These are phyloP conservation scores for Harringtonia lauricola DNA, from an alignment of 2,329 filamentous ascomycete species.

Conservation along the genomic window DNA sequence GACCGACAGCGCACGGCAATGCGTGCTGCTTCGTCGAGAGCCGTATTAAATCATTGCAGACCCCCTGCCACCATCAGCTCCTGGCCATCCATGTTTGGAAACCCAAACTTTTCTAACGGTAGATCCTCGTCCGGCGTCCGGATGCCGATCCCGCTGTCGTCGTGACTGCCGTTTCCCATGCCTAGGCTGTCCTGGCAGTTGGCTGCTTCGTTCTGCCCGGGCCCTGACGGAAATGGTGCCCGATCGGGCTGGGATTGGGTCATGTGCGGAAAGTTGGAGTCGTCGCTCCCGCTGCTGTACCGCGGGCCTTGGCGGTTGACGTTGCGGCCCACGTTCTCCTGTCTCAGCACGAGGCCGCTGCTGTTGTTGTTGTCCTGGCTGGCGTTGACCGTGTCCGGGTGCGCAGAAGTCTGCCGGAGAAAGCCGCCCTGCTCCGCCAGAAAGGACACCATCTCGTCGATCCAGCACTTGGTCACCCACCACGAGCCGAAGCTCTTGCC, in stretches of 20 bases:
- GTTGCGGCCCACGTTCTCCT: conserved; percentile 18
- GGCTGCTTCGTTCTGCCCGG: conserved; percentile 16
- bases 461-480: conserved; percentile 93
- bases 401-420: conserved; percentile 46
- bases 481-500: conserved; percentile 78
- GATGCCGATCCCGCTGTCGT: conserved; percentile 68
- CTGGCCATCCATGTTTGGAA: conserved; percentile 15
- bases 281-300: conserved; percentile 34
- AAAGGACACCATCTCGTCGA: conserved; percentile 90
- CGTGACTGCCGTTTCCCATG: conserved; percentile 37
- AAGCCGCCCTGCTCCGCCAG: conserved; percentile 86
- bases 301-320: conserved; percentile 24
- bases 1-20: no score
- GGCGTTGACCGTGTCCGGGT: conserved; percentile 10
- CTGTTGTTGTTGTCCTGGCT: no score
- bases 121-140: conserved; percentile 56
- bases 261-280: conserved; percentile 31
- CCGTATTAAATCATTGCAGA: no score
- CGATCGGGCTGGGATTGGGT: conserved; percentile 36
- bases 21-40: no score
- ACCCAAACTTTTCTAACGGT: conserved; percentile 45
- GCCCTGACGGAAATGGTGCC: conserved; percentile 36
- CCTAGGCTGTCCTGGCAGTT: conserved; percentile 34
- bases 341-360: conserved; percentile 13
- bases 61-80: conserved; percentile 17